phyloP scores from a whole-genome alignment of 1,139 yeast genomes.

The Yamadazyma mexicana region DNA sequence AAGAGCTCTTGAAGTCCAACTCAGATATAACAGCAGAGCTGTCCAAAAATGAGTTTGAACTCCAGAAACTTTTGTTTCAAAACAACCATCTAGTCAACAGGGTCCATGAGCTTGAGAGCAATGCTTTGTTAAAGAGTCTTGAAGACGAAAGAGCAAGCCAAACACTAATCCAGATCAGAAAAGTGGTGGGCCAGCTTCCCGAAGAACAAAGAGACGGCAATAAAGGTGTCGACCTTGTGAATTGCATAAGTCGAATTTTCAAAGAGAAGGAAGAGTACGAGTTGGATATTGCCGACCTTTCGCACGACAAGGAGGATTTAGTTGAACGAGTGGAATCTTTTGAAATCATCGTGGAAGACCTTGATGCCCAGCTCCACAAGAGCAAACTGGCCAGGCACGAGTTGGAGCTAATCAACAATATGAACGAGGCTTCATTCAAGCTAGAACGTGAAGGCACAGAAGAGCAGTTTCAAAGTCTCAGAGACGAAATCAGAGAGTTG shows the following conservation, averaged over 20 bases:
- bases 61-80: slow-evolving; percentile 2
- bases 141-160: background rate
- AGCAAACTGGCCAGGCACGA: slow-evolving; percentile 3
- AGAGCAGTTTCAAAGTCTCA: background rate
- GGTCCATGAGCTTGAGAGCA: slow-evolving; percentile 6
- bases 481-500: background rate
- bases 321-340: background rate
- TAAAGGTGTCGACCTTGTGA: background rate
- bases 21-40: background rate
- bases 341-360: background rate
- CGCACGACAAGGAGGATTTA: slow-evolving; percentile 4
- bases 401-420: slow-evolving; percentile 2
- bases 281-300: background rate
- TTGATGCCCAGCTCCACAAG: slow-evolving; percentile 2
- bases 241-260: background rate
- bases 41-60: background rate
- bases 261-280: slow-evolving; percentile 1
- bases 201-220: background rate
- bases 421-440: slow-evolving; percentile 1
- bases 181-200: background rate
- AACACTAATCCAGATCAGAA: background rate
- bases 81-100: background rate
- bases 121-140: background rate
- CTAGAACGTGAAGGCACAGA: slow-evolving; percentile 3
- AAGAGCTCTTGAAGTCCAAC: background rate